Percentiles rank a stretch among this genome's conserved stretches.
phyloP scores from a whole-genome alignment of 331 rosid genomes.

The Acacia pycnantha region DNA sequence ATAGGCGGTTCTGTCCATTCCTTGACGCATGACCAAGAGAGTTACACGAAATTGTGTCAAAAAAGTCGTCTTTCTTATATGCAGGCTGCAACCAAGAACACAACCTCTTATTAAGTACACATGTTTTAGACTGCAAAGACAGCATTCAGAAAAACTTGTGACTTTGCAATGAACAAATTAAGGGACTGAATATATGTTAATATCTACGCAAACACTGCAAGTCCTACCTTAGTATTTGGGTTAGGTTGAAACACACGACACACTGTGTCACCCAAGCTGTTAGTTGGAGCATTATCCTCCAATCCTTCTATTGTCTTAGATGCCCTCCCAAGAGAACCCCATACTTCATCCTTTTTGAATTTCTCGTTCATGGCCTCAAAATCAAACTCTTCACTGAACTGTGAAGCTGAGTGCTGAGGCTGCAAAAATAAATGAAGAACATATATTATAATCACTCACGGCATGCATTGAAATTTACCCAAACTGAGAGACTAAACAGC shows the following conservation, averaged over 20 bases:
- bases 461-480: not conserved
- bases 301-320: slow-evolving; percentile 2
- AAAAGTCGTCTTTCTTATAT: slow-evolving; percentile 76
- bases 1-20: slow-evolving; percentile 32
- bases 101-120: slow-evolving; percentile 5
- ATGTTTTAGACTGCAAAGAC: slow-evolving; percentile 2
- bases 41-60: slow-evolving; percentile 68
- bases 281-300: slow-evolving; percentile 26
- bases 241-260: slow-evolving; percentile 26
- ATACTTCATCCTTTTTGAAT: slow-evolving; percentile 77
- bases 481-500: slow-evolving; percentile 1
- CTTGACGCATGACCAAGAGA: slow-evolving; percentile 34
- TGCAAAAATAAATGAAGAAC: slow-evolving; percentile 30
- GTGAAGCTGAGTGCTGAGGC: slow-evolving; percentile 29
- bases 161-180: slow-evolving; percentile 2
- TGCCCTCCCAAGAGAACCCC: slow-evolving; percentile 34
- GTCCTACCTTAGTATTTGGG: slow-evolving; percentile 41
- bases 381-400: slow-evolving; percentile 62
- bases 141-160: not conserved
- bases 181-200: slow-evolving; percentile 15
- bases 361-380: slow-evolving; percentile 79
- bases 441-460: not conserved
- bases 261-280: slow-evolving; percentile 30
- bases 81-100: slow-evolving; percentile 56
- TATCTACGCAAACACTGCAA: not conserved